Base-by-base conservation (phyloP, 1,284 basidiomycete species). In the Caloboletus firmus region DNA sequence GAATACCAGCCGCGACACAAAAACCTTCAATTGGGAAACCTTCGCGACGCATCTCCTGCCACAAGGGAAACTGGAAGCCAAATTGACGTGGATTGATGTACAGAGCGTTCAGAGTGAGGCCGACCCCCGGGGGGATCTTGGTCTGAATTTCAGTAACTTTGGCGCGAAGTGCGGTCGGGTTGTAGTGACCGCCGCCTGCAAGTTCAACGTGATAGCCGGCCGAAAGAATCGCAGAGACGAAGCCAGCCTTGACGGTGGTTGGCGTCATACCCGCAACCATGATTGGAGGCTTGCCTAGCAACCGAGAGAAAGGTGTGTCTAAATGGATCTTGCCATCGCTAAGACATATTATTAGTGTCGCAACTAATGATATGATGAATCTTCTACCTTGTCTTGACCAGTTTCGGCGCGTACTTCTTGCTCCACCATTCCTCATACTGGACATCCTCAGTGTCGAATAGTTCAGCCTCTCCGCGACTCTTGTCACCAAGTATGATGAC, bases 211-310 rank as follows among this genome's bases (percentile, higher is more conserved):
- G 95, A 74, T 91, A 98, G 2, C 96, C 96, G 26, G 96, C 95
- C 64, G 91, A 85, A 62, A 98, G 86, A 36, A 96, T 83, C 8
- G 96, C 95, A 56, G 87, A 85, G 61, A 97, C 94, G 71, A 97
- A 94, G 41, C 93, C 93, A 48, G 89, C 89, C 67, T 94, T 89
- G 59, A 98, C 95, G 22, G 95, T 98, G 1, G 87, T 89, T 1
- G 95, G 95, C 0, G 95, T 97, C 97, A 99, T 99, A 61, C 96
- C 97, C 45, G 94, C 94, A 45, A 99, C 94, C 95, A 98, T 98
- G 73, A 99, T 89, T 18, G 96, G 96, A 1, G 96, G 86, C 76
- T 98, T 98, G 62, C 94, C 93, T 35, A 98, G 76, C 47, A 98
- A 83, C 59, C 96, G 91, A 51, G 95, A 97, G 81, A 97, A 96